Conservation (phyloP, 208 protist species). For the Trypanosoma lewisi region DNA sequence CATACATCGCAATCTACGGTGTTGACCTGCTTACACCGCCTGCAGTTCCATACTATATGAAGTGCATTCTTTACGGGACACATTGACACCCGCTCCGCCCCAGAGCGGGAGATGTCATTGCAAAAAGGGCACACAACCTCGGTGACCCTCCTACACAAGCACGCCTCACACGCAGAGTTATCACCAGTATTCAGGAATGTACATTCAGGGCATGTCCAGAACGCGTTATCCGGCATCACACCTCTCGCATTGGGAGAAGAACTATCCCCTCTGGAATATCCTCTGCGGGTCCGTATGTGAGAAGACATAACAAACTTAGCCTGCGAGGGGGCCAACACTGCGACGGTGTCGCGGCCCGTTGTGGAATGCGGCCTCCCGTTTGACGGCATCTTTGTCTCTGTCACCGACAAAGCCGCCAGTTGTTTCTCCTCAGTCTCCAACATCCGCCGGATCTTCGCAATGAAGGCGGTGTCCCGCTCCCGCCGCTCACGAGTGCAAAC, state of each 20-base stretch:
- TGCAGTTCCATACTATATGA: conserved; percentile 70
- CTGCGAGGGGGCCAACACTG: conserved; percentile 34
- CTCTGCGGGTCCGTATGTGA: conserved; percentile 21
- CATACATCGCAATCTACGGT: conserved; percentile 66
- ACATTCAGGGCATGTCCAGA: conserved; percentile 57
- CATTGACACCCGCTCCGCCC: conserved; percentile 1
- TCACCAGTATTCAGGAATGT: conserved; percentile 42
- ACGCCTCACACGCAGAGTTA: conserved; percentile 36
- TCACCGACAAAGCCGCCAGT: not conserved
- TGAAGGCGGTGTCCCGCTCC: conserved; percentile 34
- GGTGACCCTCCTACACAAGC: conserved; percentile 32
- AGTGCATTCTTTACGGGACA: conserved; percentile 38
- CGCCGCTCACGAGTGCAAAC: conserved; percentile 51
- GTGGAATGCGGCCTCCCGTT: not conserved
- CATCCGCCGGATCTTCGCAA: conserved; percentile 43
- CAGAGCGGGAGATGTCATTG: not conserved
- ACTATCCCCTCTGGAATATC: not conserved
- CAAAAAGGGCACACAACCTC: conserved; percentile 42
- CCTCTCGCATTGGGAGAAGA: not conserved
- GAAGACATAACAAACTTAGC: conserved; percentile 49
- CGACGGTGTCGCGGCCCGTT: conserved; percentile 15
- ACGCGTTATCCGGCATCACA: not conserved
- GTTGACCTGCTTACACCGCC: conserved; percentile 46
- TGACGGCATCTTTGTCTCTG: not conserved
- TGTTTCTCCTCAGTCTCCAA: conserved; percentile 16